Evolutionary conservation across 1,139 yeast species (phyloP).

Genomic region (Geotrichum cucujoidarum): DNA sequence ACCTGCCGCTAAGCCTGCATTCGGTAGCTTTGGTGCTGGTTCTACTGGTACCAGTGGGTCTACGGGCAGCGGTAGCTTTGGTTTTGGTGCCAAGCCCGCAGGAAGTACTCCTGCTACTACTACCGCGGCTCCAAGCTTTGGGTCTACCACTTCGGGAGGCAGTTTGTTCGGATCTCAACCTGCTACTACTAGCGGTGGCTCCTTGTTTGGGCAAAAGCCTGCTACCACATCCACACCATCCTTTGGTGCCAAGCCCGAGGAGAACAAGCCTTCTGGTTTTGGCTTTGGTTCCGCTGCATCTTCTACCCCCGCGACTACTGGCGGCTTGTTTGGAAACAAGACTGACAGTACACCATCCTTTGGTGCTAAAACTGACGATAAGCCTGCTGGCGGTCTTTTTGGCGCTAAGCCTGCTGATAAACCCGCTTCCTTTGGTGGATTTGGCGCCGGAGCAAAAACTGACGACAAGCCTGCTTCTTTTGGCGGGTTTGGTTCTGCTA

Average conservation of each 20-base stretch:
- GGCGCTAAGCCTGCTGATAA: slow-evolving; percentile 8
- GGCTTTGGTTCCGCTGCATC: neutral
- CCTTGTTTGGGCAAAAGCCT: slow-evolving; percentile 14
- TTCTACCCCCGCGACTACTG: slow-evolving; percentile 5
- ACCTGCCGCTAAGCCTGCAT: slow-evolving; percentile 15
- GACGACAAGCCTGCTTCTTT: slow-evolving; percentile 12
- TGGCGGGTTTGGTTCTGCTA: slow-evolving; percentile 14
- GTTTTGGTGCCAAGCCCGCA: neutral
- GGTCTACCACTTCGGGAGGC: slow-evolving; percentile 4
- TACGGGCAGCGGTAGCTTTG: slow-evolving; percentile 10
- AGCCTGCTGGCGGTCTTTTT: slow-evolving; percentile 7
- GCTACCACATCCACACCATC: slow-evolving; percentile 12
- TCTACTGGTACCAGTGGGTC: slow-evolving; percentile 14
- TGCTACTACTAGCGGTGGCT: neutral
- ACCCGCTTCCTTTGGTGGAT: neutral
- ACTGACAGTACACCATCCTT: neutral
- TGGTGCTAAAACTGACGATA: slow-evolving; percentile 7
- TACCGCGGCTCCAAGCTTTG: neutral
- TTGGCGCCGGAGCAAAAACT: slow-evolving; percentile 4
- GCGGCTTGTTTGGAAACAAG: slow-evolving; percentile 2
- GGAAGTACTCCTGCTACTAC: slow-evolving; percentile 2
- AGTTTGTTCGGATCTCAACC: slow-evolving; percentile 14
- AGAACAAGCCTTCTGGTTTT: neutral
- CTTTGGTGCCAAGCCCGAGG: slow-evolving; percentile 17
- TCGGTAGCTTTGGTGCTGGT: no score